Conservation (phyloP, 192 early-diverging fungal species). For the Entomortierella beljakovae region DNA sequence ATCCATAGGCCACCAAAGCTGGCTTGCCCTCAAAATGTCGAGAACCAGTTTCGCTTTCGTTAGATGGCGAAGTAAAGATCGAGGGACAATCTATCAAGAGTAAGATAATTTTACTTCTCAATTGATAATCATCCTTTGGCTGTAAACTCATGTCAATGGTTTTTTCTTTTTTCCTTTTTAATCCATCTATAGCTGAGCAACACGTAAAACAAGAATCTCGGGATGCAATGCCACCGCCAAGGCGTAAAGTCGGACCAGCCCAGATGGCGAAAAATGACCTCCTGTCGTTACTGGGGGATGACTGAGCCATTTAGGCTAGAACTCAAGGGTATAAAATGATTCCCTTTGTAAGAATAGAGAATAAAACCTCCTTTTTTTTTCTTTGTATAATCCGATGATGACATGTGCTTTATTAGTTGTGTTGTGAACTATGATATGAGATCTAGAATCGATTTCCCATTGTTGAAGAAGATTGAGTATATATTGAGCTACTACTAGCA, state of each 20-base stretch:
- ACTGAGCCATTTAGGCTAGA: not conserved
- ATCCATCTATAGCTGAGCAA: not conserved
- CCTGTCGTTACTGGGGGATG: conserved; percentile 13
- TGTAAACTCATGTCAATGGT: no score
- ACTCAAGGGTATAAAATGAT: no score
- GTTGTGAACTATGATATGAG: not conserved
- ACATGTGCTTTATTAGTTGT: no score
- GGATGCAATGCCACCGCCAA: not conserved
- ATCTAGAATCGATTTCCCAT: conserved; percentile 36
- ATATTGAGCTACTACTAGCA: conserved; percentile 40
- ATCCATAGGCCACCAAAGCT: conserved; percentile 22
- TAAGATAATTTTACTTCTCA: no score
- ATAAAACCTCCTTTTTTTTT: not conserved
- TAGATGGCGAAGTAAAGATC: conserved; percentile 29
- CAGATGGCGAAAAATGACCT: conserved; percentile 35
- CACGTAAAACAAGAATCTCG: conserved; percentile 30
- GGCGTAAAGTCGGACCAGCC: conserved; percentile 20
- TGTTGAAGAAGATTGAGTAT: conserved; percentile 15
- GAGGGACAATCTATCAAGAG: conserved; percentile 13
- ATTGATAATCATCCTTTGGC: no score
- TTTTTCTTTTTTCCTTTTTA: not conserved
- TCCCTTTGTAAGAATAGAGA: not conserved
- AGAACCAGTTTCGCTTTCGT: not conserved
- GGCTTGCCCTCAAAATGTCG: conserved; percentile 9
- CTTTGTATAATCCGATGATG: not conserved